Evolutionary conservation across 257 asterid species (phyloP), one percentile per base, ranked within the genome.

Genomic region (Solanum paucissectum): DNA sequence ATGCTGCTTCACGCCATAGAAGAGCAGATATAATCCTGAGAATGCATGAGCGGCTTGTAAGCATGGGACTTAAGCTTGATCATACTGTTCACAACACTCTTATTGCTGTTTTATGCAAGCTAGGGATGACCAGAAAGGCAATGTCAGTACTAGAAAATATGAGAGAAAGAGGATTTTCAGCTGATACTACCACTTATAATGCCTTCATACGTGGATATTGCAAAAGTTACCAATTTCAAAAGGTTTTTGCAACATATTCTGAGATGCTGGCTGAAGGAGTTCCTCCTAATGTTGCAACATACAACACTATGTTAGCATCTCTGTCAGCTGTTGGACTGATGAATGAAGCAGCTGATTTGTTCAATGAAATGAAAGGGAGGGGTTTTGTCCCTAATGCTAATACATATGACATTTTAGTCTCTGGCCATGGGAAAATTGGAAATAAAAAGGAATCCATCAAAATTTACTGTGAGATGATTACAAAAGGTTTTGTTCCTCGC

Each of bases 381-480:
- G 95, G 95, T 44, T 90, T 95, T 83, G 88, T 83, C 89, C 96
- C 94, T 55, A 93, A 94, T 88, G 93, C 92, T 72, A 90, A 89
- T 84, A 97, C 98, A 2, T 95, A 90, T 49, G 98, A 95, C 87
- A 89, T 92, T 89, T 87, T 95, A 92, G 91, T 95, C 84, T 93
- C 95, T 83, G 98, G 98, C 86, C 88, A 94, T 83, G 98, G 94
- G 69, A 95, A 91, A 90, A 87, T 86, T 38, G 98, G 98, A 79
- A 91, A 95, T 92, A 93, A 90, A 92, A 92, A 92, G 93, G 98
- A 97, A 90, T 91, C 98, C 2, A 92, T 95, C 71, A 92, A 91
- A 90, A 90, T 94, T 88, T 97, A 97, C 64, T 95, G 98, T 87
- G 98, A 97, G 93, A 95, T 95, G 98, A 95, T 95, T 90, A 91